A percentile compares a stretch with the other conserved stretches of the same genome.
Evolutionary conservation across 1,284 basidiomycete genomes (phyloP).

Genomic region (Peniophora sp.): DNA sequence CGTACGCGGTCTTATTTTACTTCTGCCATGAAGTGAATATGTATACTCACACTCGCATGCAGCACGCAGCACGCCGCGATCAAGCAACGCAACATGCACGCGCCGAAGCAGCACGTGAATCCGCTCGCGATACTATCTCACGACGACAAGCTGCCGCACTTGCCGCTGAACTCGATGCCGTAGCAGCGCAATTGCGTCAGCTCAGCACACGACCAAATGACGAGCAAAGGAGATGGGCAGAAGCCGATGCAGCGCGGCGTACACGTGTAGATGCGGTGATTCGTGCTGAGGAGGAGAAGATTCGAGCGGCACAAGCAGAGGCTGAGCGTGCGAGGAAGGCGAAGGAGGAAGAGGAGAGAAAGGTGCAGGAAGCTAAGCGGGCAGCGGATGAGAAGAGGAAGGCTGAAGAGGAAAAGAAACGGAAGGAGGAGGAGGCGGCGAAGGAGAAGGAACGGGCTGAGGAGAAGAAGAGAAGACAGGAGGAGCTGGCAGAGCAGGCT

Average conservation of each 20-base stretch:
- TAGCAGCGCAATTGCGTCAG: conserved; percentile 35
- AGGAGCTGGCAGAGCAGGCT: conserved; percentile 21
- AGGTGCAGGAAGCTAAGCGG: conserved; percentile 18
- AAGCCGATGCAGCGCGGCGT: conserved; percentile 45
- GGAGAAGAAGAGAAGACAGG: conserved; percentile 29
- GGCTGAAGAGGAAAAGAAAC: conserved; percentile 20
- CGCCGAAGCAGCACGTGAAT: conserved; percentile 30
- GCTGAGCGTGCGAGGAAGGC: conserved; percentile 42
- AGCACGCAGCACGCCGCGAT: conserved; percentile 56
- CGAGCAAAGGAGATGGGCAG: conserved; percentile 39
- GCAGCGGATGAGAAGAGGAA: conserved; percentile 23
- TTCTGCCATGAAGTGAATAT: too few species aligned
- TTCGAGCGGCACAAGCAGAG: conserved; percentile 35
- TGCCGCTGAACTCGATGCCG: conserved; percentile 39
- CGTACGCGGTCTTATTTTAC: conserved; percentile 25
- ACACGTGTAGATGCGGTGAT: conserved; percentile 58
- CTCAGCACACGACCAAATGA: conserved; percentile 39
- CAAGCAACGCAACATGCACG: conserved; percentile 32
- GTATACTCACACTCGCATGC: background rate
- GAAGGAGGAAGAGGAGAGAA: conserved; percentile 37
- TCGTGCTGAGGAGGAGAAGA: conserved; percentile 56
- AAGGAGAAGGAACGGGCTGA: conserved; percentile 27
- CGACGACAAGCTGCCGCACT: conserved; percentile 30
- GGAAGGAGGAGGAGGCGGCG: conserved; percentile 18
- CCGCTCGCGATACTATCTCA: conserved; percentile 27